Conservation (phyloP, 2,329 filamentous ascomycete species). For the Aspergillus viridinutans region DNA sequence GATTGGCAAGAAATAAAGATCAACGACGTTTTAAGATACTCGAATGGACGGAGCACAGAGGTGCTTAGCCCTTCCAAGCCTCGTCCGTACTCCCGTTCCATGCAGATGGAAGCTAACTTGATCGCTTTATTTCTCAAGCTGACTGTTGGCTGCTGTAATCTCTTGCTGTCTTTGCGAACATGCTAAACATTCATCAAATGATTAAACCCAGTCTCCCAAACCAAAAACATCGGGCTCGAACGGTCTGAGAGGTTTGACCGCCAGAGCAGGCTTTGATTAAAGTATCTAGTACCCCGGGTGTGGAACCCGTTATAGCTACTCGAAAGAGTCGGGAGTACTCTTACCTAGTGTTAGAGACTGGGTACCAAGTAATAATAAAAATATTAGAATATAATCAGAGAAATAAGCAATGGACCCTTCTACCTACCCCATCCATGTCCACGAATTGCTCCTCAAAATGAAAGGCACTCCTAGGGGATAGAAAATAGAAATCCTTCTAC, state of each 20-base stretch:
- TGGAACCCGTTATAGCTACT: constrained; percentile 7
- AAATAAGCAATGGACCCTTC: background rate
- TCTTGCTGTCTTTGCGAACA: constrained; percentile 1
- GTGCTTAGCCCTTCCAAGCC: background rate
- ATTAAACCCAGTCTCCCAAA: constrained; percentile 9
- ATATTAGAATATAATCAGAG: background rate
- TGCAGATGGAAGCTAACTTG: background rate
- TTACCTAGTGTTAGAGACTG: background rate
- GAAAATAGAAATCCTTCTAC: background rate
- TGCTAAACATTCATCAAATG: constrained; percentile 6
- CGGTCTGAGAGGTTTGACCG: constrained; percentile 17
- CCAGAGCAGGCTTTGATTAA: constrained; percentile 15
- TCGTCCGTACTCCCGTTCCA: background rate
- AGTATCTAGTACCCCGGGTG: constrained; percentile 13
- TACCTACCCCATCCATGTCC: background rate
- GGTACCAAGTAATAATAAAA: background rate
- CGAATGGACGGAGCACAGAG: background rate
- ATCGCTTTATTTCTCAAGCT: background rate
- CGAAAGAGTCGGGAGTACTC: background rate
- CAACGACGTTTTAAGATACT: background rate
- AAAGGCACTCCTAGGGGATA: background rate
- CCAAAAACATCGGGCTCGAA: constrained; percentile 17
- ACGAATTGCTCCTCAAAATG: background rate
- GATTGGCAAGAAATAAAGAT: background rate
- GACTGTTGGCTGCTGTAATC: background rate